A percentile compares a stretch with the other conserved stretches of the same genome.
Conservation (phyloP, 2,329 filamentous ascomycete species). For the Aspergillus alliaceus region DNA sequence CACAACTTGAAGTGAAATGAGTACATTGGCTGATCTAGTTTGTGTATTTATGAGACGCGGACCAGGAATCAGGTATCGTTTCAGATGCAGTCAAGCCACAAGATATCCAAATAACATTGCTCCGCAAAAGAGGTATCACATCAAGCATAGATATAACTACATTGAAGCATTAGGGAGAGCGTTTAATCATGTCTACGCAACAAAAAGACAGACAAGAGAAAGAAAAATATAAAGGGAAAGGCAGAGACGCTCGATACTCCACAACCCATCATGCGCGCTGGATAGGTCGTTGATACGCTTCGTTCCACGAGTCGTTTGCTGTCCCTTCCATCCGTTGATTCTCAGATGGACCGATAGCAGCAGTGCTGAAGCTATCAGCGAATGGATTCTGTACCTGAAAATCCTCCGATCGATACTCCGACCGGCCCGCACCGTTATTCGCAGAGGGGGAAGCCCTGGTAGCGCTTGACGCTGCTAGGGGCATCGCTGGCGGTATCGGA, state of each 20-base stretch:
- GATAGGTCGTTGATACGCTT: slow-evolving; percentile 1
- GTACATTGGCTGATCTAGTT: neutral
- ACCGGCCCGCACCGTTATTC: slow-evolving; percentile 19
- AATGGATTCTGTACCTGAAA: slow-evolving; percentile 45
- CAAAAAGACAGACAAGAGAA: neutral
- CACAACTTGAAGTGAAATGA: neutral
- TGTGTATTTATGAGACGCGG: neutral
- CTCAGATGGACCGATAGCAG: slow-evolving; percentile 13
- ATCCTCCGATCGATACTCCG: slow-evolving; percentile 40
- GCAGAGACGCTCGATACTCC: neutral
- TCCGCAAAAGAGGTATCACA: slow-evolving; percentile 11
- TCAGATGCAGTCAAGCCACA: neutral
- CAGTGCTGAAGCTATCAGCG: slow-evolving; percentile 31
- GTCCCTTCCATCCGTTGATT: slow-evolving; percentile 10
- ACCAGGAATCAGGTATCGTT: neutral
- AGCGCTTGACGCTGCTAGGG: neutral
- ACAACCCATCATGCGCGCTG: neutral
- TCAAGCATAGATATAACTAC: neutral
- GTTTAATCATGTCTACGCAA: neutral
- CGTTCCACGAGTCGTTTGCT: slow-evolving; percentile 2
- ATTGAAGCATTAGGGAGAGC: neutral
- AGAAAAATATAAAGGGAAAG: neutral
- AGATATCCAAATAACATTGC: neutral
- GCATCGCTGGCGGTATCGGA: slow-evolving; percentile 11
- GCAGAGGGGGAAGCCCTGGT: slow-evolving; percentile 9